phyloP scores from a whole-genome alignment of 2,329 filamentous ascomycete genomes.

The Talaromyces rugulosus region DNA sequence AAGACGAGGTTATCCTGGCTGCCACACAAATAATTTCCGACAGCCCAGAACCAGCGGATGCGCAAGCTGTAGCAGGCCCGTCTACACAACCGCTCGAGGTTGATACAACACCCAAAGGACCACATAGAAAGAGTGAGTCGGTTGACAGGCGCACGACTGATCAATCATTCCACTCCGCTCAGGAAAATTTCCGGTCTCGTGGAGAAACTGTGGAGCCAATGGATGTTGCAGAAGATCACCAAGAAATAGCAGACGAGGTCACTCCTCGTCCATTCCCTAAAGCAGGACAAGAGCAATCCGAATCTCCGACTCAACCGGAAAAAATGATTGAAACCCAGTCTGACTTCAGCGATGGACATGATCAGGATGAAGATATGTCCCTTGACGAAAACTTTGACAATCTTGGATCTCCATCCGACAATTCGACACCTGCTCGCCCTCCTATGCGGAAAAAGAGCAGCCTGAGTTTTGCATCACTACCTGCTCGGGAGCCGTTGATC shows the following conservation, averaged over 20 bases:
- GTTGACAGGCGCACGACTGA: constrained; percentile 37
- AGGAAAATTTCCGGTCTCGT: constrained; percentile 32
- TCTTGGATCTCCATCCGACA: constrained; percentile 45
- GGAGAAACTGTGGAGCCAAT: constrained; percentile 35
- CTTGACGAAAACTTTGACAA: constrained; percentile 39
- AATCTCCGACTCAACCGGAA: constrained; percentile 15
- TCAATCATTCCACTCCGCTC: constrained; percentile 45
- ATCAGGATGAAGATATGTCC: constrained; percentile 24
- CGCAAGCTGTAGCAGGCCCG: background rate
- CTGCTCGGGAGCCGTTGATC: constrained; percentile 80
- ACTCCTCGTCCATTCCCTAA: constrained; percentile 13
- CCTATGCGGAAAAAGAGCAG: constrained; percentile 81
- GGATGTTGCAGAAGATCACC: constrained; percentile 25
- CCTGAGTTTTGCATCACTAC: constrained; percentile 87
- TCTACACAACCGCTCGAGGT: constrained; percentile 11
- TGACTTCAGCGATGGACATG: constrained; percentile 17
- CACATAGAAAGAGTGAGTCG: constrained; percentile 21
- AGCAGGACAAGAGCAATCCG: constrained; percentile 10
- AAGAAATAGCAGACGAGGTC: constrained; percentile 16
- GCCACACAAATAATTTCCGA: constrained; percentile 17
- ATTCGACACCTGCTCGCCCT: constrained; percentile 52
- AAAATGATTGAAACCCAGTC: constrained; percentile 12
- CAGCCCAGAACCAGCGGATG: constrained; percentile 19
- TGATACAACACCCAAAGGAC: constrained; percentile 16
- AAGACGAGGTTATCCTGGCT: constrained; percentile 35